Evolutionary conservation across 2,329 filamentous ascomycete species (phyloP), one percentile per base, ranked within the genome.

Genomic region (Daldinia sp.): DNA sequence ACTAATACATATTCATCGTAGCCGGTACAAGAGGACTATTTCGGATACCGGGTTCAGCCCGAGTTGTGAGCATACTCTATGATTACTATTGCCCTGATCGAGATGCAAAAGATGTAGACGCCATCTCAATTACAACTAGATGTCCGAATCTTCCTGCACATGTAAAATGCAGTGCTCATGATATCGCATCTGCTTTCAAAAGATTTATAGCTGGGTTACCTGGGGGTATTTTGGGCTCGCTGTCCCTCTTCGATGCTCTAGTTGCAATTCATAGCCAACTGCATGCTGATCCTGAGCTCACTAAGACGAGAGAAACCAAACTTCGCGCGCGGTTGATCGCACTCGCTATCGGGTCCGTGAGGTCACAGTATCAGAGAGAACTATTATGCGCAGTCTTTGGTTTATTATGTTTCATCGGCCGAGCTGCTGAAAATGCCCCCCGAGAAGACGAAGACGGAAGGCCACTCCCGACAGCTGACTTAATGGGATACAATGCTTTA

Each of bases 131-230:
- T 48, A 90, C 87, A 0, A 85, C 87, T 25, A 80, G 85, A 30
- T 85, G 81, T 50, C 83, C 86, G 4, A 86, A 81, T 37, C 77
- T 91, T 1, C 88, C 89, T 3, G 73, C 76, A 1, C 86, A 90
- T 68, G 86, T 91, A 63, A 81, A 81, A 34, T 84, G 80, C 47
- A 81, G 84, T 5, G 79, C 86, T 3, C 86, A 90, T 63, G 89
- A 91, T 74, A 84, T 91, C 27, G 88, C 88, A 2, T 88, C 87
- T 1, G 82, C 85, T 0, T 90, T 91, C 75, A 91, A 91, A 70
- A 83, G 81, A 10, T 79, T 91, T n/a, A 77, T 91, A 0, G 81
- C 83, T 0, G 84, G 85, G 0, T 73, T 91, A 0, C 87, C 88
- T 0, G 88, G 88, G 0, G 89, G 89, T 0, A 87, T 91, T 37